phyloP scores from a whole-genome alignment of 1,284 basidiomycete genomes.

The Tremellales sp. region DNA sequence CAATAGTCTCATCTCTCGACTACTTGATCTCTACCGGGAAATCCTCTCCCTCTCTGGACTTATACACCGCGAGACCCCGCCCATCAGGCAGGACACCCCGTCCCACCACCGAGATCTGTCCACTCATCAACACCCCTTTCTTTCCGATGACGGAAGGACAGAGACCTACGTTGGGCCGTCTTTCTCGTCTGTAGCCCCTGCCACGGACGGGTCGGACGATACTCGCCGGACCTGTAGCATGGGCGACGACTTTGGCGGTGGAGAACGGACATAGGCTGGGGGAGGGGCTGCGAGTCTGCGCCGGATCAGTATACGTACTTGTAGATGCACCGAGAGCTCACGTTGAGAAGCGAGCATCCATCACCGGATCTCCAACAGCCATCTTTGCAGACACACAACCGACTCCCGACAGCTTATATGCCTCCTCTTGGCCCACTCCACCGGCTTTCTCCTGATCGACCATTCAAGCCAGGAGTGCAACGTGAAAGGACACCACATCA shows the following conservation, averaged over 20 bases:
- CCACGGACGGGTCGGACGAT: neutral
- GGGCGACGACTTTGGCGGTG: neutral
- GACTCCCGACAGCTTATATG: conserved; percentile 5
- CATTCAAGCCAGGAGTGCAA: neutral
- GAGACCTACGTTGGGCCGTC: no score
- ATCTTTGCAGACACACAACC: no score
- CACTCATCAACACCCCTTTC: no score
- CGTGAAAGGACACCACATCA: neutral
- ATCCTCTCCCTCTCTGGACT: no score
- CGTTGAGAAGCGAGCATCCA: no score
- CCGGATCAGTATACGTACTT: no score
- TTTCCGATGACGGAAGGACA: no score
- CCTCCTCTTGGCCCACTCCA: neutral
- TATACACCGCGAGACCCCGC: conserved; percentile 1
- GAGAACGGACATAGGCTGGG: conserved; percentile 7
- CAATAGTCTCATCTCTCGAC: no score
- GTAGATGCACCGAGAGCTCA: no score
- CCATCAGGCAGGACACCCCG: neutral
- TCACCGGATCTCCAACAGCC: no score
- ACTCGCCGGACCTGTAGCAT: conserved; percentile 4
- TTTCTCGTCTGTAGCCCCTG: neutral
- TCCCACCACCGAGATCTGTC: neutral
- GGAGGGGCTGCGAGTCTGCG: no score
- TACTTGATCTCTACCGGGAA: no score
- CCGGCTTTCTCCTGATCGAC: neutral